phyloP scores from a whole-genome alignment of 306 rosid species.

The Corylus heterophylla region DNA sequence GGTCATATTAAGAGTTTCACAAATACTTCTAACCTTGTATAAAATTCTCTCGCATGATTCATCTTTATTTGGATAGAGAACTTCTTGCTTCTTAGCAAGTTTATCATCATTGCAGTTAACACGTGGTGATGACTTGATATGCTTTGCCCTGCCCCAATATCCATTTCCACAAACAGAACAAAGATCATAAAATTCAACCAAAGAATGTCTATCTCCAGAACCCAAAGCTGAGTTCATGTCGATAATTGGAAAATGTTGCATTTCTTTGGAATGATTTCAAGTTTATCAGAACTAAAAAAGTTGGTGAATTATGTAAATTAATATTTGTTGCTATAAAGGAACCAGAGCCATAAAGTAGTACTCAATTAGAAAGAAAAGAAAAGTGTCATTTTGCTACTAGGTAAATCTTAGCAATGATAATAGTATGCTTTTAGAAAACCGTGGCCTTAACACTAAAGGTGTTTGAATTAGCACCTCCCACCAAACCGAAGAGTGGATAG shows the following conservation, averaged over 20 bases:
- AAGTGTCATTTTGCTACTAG: neutral
- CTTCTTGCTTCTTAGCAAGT: too few relatives aligned
- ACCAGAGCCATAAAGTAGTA: neutral
- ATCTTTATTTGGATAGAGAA: too few relatives aligned
- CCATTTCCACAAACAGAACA: too few relatives aligned
- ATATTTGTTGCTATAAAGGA: neutral
- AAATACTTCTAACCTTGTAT: too few relatives aligned
- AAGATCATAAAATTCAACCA: too few relatives aligned
- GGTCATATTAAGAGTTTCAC: too few relatives aligned
- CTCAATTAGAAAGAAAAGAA: neutral
- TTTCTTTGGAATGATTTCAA: neutral
- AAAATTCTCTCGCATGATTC: too few relatives aligned
- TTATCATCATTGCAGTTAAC: too few relatives aligned
- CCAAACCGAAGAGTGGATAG: constrained; percentile 89
- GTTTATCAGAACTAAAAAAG: neutral
- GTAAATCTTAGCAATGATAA: neutral
- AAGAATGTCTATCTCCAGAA: too few relatives aligned
- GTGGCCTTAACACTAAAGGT: neutral
- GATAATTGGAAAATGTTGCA: neutral
- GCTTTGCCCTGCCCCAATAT: too few relatives aligned
- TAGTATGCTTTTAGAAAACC: neutral
- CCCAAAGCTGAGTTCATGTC: neutral
- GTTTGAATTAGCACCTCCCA: constrained; percentile 51
- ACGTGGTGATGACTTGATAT: too few relatives aligned
- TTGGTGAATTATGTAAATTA: neutral